A percentile compares a stretch with the other conserved stretches of the same genome.
These are phyloP conservation scores for Plasmodium ovale DNA, from an alignment of 169 alveolate species.

Conservation along the genomic window DNA sequence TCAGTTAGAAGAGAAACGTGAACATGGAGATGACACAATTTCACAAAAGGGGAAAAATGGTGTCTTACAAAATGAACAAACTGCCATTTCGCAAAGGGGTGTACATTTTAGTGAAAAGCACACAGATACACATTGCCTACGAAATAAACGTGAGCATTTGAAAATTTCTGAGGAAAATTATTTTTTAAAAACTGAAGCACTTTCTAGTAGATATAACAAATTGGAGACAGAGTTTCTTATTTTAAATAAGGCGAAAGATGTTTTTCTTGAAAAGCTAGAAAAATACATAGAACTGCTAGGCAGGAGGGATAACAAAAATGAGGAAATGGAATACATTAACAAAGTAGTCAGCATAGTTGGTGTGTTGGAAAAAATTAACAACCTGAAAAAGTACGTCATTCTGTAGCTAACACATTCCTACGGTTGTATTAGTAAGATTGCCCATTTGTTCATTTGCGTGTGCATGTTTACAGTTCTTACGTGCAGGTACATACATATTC, in stretches of 20 bases:
- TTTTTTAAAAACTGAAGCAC: background rate
- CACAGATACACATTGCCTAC: background rate
- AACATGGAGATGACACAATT: background rate
- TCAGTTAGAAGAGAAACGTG: background rate
- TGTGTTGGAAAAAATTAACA: constrained; percentile 41
- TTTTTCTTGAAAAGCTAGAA: constrained; percentile 24
- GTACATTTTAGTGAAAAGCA: background rate
- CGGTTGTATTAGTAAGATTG: no score
- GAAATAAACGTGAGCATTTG: background rate
- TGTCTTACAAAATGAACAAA: no score
- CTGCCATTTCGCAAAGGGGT: no score
- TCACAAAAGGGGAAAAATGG: background rate
- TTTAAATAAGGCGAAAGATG: constrained; percentile 38
- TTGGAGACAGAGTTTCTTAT: constrained; percentile 31
- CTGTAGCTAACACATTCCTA: no score
- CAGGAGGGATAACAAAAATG: constrained; percentile 10
- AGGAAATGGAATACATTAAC: constrained; percentile 28
- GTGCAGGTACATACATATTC: no score
- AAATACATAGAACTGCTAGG: constrained; percentile 8
- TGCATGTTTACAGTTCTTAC: no score
- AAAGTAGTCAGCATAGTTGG: constrained; percentile 1
- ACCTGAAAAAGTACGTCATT: constrained; percentile 16
- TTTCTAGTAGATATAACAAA: constrained; percentile 20
- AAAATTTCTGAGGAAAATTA: constrained; percentile 8
- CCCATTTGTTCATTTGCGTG: no score